Base-by-base conservation (phyloP, 1,139 yeast species). In the Sugiyamaella japonica region DNA sequence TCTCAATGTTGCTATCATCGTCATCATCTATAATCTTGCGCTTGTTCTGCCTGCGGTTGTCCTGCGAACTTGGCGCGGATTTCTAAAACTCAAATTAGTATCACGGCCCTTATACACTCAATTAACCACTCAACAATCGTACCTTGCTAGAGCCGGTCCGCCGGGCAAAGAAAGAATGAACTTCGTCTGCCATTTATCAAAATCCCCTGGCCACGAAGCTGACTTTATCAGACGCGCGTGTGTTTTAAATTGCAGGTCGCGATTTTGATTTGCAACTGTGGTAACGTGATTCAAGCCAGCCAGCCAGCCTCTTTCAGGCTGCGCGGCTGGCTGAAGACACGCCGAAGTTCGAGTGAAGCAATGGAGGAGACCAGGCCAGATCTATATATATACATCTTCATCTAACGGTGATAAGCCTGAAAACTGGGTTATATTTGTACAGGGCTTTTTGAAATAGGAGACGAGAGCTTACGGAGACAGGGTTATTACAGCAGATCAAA, bases 91-190 rank as follows among this genome's bases (percentile, higher is more conserved):
- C 34, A 36, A n/a, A 44, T 38, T 23, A 32, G 49, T 34, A 36
- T 12, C 7, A 29, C 9, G 3, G 34, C n/a, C 34, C 5, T 32
- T 16, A 7, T 4, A 29, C 40, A 13, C 28, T 9, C 15, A 31
- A 31, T 17, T 28, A 29, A 9, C 41, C 49, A 6, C 10, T 15
- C 31, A n/a, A 4, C 12, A 16, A 13, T 5, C 49, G 13, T 25
- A 45, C 49, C 36, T 45, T 45, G 9, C 25, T 41, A 32, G 48
- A 32, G 7, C 17, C 48, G 15, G 34, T 36, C 10, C 49, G 15
- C 16, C 42, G 31, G n/a, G 49, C 41, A n/a, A 45, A 45, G 23
- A 45, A 45, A 12, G 49, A 34, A 36, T 45, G 49, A 36, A 45
- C 49, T 13, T 45, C 49, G 10, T 41, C 49, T 7, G 49, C 49